Percentiles rank a stretch among this genome's conserved stretches.
These are phyloP conservation scores for Saccharomyces pastorianus DNA, from an alignment of 1,139 yeast genomes.

Conservation along the genomic window DNA sequence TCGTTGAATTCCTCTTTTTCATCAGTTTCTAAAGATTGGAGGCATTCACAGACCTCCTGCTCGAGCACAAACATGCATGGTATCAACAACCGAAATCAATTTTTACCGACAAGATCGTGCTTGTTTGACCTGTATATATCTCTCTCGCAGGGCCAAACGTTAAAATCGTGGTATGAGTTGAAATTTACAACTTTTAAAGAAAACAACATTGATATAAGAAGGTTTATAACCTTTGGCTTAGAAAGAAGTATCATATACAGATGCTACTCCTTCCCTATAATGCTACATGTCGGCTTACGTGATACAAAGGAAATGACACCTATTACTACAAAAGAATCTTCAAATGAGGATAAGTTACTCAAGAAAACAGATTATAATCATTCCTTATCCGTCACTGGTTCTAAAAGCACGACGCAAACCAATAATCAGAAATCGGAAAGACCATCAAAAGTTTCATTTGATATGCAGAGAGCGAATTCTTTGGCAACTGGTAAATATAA, in stretches of 20 bases:
- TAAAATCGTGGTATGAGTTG: conserved; percentile 73
- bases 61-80: conserved; percentile 13
- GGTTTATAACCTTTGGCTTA: conserved; percentile 82
- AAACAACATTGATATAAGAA: conserved; percentile 68
- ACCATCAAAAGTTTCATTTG: conserved; percentile 25
- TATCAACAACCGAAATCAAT: conserved; percentile 20
- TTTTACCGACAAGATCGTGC: conserved; percentile 54
- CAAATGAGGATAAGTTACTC: conserved; percentile 27
- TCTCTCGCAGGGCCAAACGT: conserved; percentile 67
- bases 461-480: conserved; percentile 4
- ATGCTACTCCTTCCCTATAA: conserved; percentile 67
- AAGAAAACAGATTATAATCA: conserved; percentile 2
- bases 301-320: conserved; percentile 30
- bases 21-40: conserved; percentile 10
- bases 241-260: conserved; percentile 75
- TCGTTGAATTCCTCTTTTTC: conserved; percentile 4
- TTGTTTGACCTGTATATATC: conserved; percentile 72
- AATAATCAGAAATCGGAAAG: conserved; percentile 8
- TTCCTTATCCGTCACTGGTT: not conserved
- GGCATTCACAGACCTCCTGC: conserved; percentile 19
- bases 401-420: conserved; percentile 2
- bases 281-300: conserved; percentile 34
- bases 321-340: conserved; percentile 2
- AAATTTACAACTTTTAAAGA: conserved; percentile 51
- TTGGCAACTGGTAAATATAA: conserved; percentile 7